Base-by-base conservation (phyloP, 148 eudicot species). In the Rhododendron molle region DNA sequence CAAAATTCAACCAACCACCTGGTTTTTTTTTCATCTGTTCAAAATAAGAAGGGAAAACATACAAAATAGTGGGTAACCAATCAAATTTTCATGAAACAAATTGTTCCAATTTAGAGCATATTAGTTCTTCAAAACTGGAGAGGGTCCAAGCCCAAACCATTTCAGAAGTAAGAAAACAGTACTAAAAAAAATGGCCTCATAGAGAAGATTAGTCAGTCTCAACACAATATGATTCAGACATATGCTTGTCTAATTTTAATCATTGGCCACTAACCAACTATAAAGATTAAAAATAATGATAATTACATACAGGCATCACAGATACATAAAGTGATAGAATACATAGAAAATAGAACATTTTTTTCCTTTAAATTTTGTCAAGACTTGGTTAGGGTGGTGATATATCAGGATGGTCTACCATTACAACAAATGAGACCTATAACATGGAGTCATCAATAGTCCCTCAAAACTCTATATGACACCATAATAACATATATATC, bases 131-230 rank as follows among this genome's bases (percentile, higher is more conserved):
- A 30, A 71, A 71, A 71, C 7, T 30, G 38, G 38, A 71, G 40
- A 0, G 2, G 76, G 28, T 71, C 2, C 8, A 30, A 71, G 72
- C 21, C 7, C 40, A 71, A 71, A 2, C 20, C 20, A 71, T 71
- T 28, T 28, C 16, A 30, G 38, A 18, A 0, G 6, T 3, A 10
- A 30, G 30, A 71, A 69, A 30, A 71, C 1, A 30, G 3, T 3
- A 77, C 6, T 6, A 54, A 6, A 3, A 16, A 16, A 15, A 26
- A 7, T 23, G 93, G 95, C 96, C 95, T 95, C 94, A 93, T 95
- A 91, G 94, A 95, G 95, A 95, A 95, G 93, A 94, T 95, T 93
- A 95, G 94, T 49, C 47, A 10, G 15, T 1, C 49, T 87, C 96
- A 89, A 93, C 98, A 95, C 26, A 87, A 34, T 13, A 60, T 71